Percentiles rank a stretch among this genome's conserved stretches.
Conservation (phyloP, 257 asterid genomes). For the Fraxinus americana region DNA sequence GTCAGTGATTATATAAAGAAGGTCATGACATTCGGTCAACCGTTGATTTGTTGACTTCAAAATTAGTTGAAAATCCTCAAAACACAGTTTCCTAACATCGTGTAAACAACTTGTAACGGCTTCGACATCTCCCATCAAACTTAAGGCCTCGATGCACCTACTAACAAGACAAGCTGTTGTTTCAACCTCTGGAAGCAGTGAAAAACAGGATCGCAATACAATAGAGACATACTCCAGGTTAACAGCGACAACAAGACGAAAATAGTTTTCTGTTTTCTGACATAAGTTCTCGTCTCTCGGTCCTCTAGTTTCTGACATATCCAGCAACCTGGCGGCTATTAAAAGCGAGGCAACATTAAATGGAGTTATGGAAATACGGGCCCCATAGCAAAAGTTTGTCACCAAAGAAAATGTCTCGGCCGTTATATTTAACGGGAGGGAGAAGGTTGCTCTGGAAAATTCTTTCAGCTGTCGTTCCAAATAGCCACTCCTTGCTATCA, state of each 20-base stretch:
- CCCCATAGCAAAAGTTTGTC: constrained; percentile 40
- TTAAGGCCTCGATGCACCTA: constrained; percentile 45
- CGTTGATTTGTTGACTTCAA: constrained; percentile 38
- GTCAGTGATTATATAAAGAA: constrained; percentile 43
- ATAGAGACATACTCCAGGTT: constrained; percentile 33
- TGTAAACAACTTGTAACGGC: constrained; percentile 25
- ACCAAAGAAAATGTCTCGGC: constrained; percentile 39
- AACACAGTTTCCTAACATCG: constrained; percentile 27
- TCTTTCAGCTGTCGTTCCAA: constrained; percentile 9
- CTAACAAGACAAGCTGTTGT: constrained; percentile 34
- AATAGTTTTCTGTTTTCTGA: constrained; percentile 39
- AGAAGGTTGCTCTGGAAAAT: neutral
- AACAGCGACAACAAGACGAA: constrained; percentile 33
- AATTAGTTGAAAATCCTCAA: constrained; percentile 34
- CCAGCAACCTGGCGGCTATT: constrained; percentile 39
- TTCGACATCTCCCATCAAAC: constrained; percentile 29
- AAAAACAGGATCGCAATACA: constrained; percentile 37
- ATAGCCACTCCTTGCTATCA: constrained; percentile 38
- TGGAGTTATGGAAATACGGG: constrained; percentile 41
- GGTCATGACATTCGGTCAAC: constrained; percentile 35
- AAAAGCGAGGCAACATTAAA: constrained; percentile 41
- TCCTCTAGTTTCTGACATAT: constrained; percentile 33
- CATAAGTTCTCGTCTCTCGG: constrained; percentile 21
- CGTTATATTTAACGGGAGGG: constrained; percentile 47
- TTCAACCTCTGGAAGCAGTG: constrained; percentile 46